phyloP scores from a whole-genome alignment of 495 filamentous ascomycete species.

The Penicillium goetzii region DNA sequence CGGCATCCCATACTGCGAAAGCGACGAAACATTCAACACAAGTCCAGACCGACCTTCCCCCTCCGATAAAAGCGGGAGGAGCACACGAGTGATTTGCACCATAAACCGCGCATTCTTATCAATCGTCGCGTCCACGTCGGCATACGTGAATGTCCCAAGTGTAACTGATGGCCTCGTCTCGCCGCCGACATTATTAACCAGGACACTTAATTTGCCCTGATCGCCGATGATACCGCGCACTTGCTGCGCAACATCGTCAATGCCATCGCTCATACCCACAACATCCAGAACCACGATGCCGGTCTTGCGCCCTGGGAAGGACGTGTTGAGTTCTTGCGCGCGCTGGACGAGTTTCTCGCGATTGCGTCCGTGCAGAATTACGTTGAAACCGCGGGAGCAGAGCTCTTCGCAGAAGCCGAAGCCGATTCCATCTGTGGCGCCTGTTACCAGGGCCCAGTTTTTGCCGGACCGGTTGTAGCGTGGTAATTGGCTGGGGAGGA shows the following conservation, averaged over 20 bases:
- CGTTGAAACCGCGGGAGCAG: constrained; percentile 58
- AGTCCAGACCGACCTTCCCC: constrained; percentile 32
- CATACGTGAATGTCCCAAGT: constrained; percentile 25
- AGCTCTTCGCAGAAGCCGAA: constrained; percentile 52
- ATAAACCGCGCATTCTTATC: constrained; percentile 46
- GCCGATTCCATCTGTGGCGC: constrained; percentile 64
- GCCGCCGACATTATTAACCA: constrained; percentile 57
- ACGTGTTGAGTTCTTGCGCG: constrained; percentile 26
- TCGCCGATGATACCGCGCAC: constrained; percentile 22
- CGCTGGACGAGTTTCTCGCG: constrained; percentile 45
- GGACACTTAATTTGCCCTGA: constrained; percentile 36
- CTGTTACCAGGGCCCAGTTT: constrained; percentile 63
- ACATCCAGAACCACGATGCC: constrained; percentile 41
- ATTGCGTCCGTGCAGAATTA: constrained; percentile 60
- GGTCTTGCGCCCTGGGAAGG: constrained; percentile 36
- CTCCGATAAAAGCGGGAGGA: constrained; percentile 39
- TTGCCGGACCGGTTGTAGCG: constrained; percentile 24
- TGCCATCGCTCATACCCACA: constrained; percentile 12
- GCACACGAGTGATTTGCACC: constrained; percentile 44
- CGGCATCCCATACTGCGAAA: constrained; percentile 38
- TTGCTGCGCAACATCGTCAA: constrained; percentile 30
- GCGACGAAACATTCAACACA: constrained; percentile 49
- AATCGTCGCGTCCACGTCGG: constrained; percentile 32
- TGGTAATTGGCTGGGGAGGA: constrained; percentile 23
- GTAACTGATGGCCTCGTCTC: constrained; percentile 23